Conservation (phyloP, 1,284 basidiomycete genomes). For the Fomes fomentarius region DNA sequence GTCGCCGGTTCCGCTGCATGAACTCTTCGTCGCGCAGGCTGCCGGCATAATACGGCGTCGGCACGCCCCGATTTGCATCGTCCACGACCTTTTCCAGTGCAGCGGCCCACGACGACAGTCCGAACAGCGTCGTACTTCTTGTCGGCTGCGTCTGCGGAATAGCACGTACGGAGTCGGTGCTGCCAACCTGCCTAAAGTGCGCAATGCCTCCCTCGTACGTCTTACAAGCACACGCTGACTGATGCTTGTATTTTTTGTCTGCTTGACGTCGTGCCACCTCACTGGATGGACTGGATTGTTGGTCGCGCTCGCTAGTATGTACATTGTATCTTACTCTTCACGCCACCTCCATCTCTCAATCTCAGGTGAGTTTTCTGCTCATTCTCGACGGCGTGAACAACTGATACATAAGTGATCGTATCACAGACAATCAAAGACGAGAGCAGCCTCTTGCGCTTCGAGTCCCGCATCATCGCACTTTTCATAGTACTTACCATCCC, state of each 20-base stretch:
- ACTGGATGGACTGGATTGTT: too few species aligned
- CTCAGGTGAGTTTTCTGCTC: too few species aligned
- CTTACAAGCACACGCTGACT: not conserved
- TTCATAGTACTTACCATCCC: too few species aligned
- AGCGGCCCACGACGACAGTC: slow-evolving; percentile 29
- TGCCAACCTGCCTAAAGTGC: slow-evolving; percentile 51
- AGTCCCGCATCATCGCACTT: too few species aligned
- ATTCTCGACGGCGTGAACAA: too few species aligned
- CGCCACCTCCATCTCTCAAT: too few species aligned
- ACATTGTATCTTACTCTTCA: slow-evolving; percentile 88
- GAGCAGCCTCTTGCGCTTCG: too few species aligned
- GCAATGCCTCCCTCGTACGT: slow-evolving; percentile 26
- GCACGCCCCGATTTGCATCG: slow-evolving; percentile 9
- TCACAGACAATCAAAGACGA: too few species aligned
- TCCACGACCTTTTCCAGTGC: slow-evolving; percentile 32
- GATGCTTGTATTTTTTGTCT: not conserved
- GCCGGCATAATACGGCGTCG: slow-evolving; percentile 17
- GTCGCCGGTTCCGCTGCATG: slow-evolving; percentile 25
- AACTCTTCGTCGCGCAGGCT: slow-evolving; percentile 30
- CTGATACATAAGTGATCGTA: too few species aligned
- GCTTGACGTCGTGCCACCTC: too few species aligned
- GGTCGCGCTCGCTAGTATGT: slow-evolving; percentile 66
- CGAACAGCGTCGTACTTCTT: slow-evolving; percentile 24
- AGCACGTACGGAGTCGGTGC: slow-evolving; percentile 30
- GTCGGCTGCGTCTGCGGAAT: slow-evolving; percentile 15